Percentiles rank a stretch among this genome's conserved stretches.
These are phyloP conservation scores for Ganoderma sinense DNA, from an alignment of 1,284 basidiomycete genomes.

Conservation along the genomic window DNA sequence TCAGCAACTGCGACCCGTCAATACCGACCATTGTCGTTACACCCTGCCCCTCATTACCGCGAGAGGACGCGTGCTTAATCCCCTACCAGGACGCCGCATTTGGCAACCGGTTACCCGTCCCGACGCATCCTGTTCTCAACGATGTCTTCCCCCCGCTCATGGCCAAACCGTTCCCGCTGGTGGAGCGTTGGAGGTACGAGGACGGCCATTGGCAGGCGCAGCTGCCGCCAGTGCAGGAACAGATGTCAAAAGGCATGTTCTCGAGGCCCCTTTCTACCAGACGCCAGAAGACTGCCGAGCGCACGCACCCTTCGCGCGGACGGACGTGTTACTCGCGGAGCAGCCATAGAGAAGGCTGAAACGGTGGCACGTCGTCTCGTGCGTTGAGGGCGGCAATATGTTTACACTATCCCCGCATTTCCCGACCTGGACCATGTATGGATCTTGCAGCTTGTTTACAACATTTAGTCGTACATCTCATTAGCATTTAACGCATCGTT, in stretches of 20 bases:
- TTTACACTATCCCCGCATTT: background rate
- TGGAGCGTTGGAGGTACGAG: constrained; percentile 55
- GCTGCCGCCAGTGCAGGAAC: constrained; percentile 55
- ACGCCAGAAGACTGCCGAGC: constrained; percentile 30
- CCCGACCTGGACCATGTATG: background rate
- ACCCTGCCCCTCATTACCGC: constrained; percentile 48
- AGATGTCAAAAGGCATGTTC: constrained; percentile 51
- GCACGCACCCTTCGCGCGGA: constrained; percentile 22
- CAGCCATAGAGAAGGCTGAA: constrained; percentile 27
- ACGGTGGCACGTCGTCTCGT: background rate
- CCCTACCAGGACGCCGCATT: constrained; percentile 64
- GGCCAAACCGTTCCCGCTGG: constrained; percentile 37
- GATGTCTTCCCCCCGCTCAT: constrained; percentile 52
- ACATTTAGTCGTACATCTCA: background rate
- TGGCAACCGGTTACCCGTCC: constrained; percentile 58
- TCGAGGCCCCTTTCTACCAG: constrained; percentile 41
- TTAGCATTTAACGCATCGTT: constrained; percentile 7
- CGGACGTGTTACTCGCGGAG: constrained; percentile 25
- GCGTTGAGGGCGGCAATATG: constrained; percentile 4
- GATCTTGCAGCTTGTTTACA: background rate
- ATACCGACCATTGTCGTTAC: constrained; percentile 61
- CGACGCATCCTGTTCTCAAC: constrained; percentile 57
- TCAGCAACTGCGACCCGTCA: constrained; percentile 40
- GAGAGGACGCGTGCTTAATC: constrained; percentile 51
- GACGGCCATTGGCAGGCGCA: constrained; percentile 63